Evolutionary conservation across 306 rosid genomes (phyloP).

Genomic region (Erythrophleum fordii): DNA sequence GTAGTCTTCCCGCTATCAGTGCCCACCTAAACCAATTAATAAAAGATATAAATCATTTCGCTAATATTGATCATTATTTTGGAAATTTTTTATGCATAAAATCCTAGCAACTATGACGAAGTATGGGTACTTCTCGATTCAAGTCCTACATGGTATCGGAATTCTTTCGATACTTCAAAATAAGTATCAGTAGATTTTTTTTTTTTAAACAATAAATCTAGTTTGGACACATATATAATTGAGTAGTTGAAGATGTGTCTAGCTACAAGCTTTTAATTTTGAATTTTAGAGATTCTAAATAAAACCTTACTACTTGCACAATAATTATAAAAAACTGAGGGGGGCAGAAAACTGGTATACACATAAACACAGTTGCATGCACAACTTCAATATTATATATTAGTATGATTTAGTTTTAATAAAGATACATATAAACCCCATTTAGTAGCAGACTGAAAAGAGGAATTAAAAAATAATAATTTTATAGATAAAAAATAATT

Average conservation of each 20-base stretch:
- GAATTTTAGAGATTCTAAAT: not conserved
- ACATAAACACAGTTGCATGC: not conserved
- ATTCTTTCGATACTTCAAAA: not conserved
- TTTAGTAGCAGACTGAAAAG: no score
- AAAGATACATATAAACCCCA: no score
- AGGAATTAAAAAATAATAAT: no score
- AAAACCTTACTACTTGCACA: no score
- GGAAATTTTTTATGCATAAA: no score
- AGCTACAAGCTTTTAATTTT: not conserved
- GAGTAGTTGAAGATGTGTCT: not conserved
- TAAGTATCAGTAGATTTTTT: no score
- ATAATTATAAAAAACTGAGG: no score
- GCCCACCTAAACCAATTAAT: slow-evolving; percentile 48
- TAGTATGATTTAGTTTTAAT: not conserved
- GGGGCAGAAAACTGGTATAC: not conserved
- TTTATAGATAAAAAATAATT: no score
- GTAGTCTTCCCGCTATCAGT: slow-evolving; percentile 58
- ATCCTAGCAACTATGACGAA: no score
- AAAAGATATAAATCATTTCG: not conserved
- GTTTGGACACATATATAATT: not conserved
- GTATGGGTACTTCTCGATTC: no score
- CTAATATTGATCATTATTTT: not conserved
- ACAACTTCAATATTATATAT: not conserved
- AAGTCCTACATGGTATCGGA: not conserved
- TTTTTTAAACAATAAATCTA: no score